These are phyloP conservation scores for Pugionium dolabratum DNA, from an alignment of 345 rosid genomes.

Conservation along the genomic window DNA sequence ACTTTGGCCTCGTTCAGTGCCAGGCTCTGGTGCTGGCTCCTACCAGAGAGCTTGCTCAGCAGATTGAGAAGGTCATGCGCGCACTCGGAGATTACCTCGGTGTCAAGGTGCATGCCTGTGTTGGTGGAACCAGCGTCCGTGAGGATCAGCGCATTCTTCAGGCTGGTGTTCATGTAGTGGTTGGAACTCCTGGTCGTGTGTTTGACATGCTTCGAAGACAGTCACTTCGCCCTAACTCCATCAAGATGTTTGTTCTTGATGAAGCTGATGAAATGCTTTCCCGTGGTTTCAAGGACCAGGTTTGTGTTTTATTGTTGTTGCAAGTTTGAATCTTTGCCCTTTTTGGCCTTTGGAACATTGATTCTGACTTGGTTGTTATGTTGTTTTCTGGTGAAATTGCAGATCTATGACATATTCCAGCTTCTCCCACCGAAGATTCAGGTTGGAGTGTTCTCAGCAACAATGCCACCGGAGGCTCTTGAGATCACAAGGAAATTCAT, in stretches of 20 bases:
- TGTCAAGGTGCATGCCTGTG: slow-evolving; percentile 83
- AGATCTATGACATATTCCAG: slow-evolving; percentile 60
- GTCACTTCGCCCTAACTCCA: slow-evolving; percentile 67
- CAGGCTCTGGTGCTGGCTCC: slow-evolving; percentile 80
- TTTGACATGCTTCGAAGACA: slow-evolving; percentile 79
- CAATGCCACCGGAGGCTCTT: neutral
- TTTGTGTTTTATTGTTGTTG: neutral
- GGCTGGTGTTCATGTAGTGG: slow-evolving; percentile 82
- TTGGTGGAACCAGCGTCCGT: slow-evolving; percentile 48
- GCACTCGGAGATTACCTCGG: slow-evolving; percentile 82
- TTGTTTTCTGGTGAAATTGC: slow-evolving; percentile 1
- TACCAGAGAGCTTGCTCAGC: slow-evolving; percentile 79
- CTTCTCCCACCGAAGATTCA: slow-evolving; percentile 52
- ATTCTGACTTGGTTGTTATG: neutral
- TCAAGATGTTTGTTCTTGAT: slow-evolving; percentile 65
- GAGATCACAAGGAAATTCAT: too few relatives aligned
- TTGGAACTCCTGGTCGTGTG: slow-evolving; percentile 61
- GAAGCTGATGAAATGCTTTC: slow-evolving; percentile 29
- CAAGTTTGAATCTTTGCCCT: neutral
- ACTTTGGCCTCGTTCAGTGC: slow-evolving; percentile 51
- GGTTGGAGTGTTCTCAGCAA: slow-evolving; percentile 62
- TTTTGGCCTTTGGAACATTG: neutral
- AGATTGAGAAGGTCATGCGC: slow-evolving; percentile 86
- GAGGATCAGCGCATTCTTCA: slow-evolving; percentile 66
- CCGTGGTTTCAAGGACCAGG: slow-evolving; percentile 89